Evolutionary conservation across 2,329 filamentous ascomycete genomes (phyloP).

Genomic region (Xylariaceae sp.): DNA sequence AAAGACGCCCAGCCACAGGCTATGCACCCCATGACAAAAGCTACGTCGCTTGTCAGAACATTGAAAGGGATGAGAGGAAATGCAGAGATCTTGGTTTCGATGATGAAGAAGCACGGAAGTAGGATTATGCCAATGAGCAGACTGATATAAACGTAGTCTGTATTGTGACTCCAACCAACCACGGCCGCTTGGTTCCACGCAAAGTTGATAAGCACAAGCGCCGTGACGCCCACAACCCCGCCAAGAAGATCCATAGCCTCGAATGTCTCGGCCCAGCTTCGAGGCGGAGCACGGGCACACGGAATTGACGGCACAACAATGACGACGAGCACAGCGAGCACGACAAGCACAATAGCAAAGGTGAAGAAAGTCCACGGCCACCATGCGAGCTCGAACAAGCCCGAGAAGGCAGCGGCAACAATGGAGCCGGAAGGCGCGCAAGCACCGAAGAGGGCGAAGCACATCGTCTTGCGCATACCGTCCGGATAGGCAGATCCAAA

Average conservation of each 20-base stretch:
- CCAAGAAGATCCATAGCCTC: constrained; percentile 26
- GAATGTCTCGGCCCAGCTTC: background rate
- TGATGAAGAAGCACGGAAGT: constrained; percentile 46
- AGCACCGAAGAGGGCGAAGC: constrained; percentile 35
- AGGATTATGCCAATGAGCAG: constrained; percentile 50
- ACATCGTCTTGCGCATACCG: constrained; percentile 33
- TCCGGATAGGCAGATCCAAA: constrained; percentile 48
- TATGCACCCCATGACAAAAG: constrained; percentile 53
- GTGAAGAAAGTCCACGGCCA: constrained; percentile 32
- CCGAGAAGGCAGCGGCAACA: constrained; percentile 27
- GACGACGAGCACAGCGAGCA: constrained; percentile 21
- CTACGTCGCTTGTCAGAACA: constrained; percentile 43
- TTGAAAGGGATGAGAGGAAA: constrained; percentile 57
- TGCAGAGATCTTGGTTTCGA: constrained; percentile 42
- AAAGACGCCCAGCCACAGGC: constrained; percentile 53
- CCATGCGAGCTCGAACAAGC: constrained; percentile 26
- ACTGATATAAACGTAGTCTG: constrained; percentile 47
- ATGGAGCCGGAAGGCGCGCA: constrained; percentile 31
- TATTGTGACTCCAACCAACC: constrained; percentile 47
- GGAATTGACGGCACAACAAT: constrained; percentile 14
- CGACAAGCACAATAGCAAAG: constrained; percentile 26
- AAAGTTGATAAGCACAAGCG: constrained; percentile 53
- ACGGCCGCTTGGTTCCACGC: constrained; percentile 57
- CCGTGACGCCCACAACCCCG: constrained; percentile 40
- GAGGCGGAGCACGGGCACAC: constrained; percentile 1